Evolutionary conservation across 2,329 filamentous ascomycete species (phyloP).

Genomic region (Bipolaris bicolor): DNA sequence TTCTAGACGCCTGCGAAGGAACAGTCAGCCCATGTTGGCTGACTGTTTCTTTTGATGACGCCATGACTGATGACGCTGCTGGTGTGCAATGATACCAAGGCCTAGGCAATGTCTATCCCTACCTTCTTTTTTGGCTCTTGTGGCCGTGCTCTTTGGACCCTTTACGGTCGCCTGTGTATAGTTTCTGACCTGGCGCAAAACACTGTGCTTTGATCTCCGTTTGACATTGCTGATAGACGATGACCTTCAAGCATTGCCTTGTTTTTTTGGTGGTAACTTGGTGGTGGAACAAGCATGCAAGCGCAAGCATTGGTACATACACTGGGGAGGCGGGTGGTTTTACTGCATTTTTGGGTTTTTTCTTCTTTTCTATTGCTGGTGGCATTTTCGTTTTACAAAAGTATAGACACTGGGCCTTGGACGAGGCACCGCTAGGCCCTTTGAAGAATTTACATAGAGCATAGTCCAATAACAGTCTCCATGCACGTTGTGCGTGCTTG

Average conservation of each 20-base stretch:
- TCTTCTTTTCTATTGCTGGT: conserved; percentile 13
- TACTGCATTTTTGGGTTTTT: background rate
- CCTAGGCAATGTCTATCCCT: conserved; percentile 31
- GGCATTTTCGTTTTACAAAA: conserved; percentile 20
- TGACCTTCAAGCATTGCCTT: conserved; percentile 19
- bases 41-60: conserved; percentile 35
- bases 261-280: conserved; percentile 16
- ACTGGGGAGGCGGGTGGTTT: conserved; percentile 20
- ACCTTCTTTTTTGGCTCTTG: conserved; percentile 22
- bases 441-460: conserved; percentile 21
- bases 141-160: conserved; percentile 32
- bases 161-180: conserved; percentile 45
- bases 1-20: conserved; percentile 38
- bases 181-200: conserved; percentile 37
- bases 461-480: background rate
- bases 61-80: conserved; percentile 49
- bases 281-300: conserved; percentile 16
- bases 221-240: conserved; percentile 35
- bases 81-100: conserved; percentile 34
- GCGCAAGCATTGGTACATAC: conserved; percentile 29
- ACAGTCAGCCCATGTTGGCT: conserved; percentile 17
- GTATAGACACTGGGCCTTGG: conserved; percentile 31
- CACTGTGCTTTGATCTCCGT: conserved; percentile 22
- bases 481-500: background rate
- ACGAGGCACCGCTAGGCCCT: conserved; percentile 24